Conservation (phyloP, 2,329 filamentous ascomycete species). For the Epichloe festucae region DNA sequence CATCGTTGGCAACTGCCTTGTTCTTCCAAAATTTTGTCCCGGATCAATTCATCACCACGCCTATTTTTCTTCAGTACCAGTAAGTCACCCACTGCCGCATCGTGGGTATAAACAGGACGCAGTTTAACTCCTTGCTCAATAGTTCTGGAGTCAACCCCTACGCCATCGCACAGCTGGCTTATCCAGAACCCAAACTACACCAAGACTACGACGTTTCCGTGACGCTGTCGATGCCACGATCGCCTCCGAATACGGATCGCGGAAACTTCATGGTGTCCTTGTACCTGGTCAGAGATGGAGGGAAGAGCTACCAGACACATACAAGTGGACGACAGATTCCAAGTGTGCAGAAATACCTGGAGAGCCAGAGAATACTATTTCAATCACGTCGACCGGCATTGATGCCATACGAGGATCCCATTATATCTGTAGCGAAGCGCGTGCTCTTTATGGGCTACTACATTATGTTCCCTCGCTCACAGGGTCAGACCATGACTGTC, state of each 20-base stretch:
- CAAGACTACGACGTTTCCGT: slow-evolving; percentile 81
- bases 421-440: slow-evolving; percentile 49
- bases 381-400: slow-evolving; percentile 62
- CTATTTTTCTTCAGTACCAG: slow-evolving; percentile 47
- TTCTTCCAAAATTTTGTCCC: slow-evolving; percentile 47
- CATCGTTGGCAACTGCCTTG: slow-evolving; percentile 34
- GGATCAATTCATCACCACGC: slow-evolving; percentile 36
- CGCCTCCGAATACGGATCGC: slow-evolving; percentile 56
- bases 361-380: slow-evolving; percentile 33
- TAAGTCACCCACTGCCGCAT: slow-evolving; percentile 17
- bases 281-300: slow-evolving; percentile 41
- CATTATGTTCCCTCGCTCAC: slow-evolving; percentile 49
- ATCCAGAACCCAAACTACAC: slow-evolving; percentile 44
- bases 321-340: not conserved
- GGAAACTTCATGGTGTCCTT: slow-evolving; percentile 95
- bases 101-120: not conserved
- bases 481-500: slow-evolving; percentile 51
- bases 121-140: slow-evolving; percentile 7
- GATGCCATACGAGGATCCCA: slow-evolving; percentile 62
- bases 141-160: slow-evolving; percentile 41
- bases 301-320: not conserved
- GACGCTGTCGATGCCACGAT: slow-evolving; percentile 63
- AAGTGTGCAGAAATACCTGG: slow-evolving; percentile 22
- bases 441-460: slow-evolving; percentile 56
- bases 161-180: slow-evolving; percentile 33